Base-by-base conservation (phyloP, 1,284 basidiomycete species). In the Trichosporon sp. region DNA sequence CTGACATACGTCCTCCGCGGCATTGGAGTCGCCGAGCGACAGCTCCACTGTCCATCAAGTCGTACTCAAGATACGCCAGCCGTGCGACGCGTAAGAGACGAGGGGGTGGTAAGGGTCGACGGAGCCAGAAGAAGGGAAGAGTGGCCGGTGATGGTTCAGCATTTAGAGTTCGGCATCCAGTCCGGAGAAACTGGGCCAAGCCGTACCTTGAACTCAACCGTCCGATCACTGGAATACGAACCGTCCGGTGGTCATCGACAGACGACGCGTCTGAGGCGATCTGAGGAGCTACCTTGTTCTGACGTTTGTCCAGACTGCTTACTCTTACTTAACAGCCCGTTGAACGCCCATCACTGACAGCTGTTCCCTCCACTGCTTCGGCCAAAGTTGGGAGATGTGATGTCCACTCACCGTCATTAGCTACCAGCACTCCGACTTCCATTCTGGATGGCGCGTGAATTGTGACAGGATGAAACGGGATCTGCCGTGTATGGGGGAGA, bases 381-480 rank as follows among this genome's bases (percentile, higher is more conserved):
- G 43, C 16, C 16, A 10, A 37, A n/a, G 16, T 46, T 46, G 4
- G 43, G 7, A 46, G 16, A 46, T 8, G 43, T 5, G 12, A 59
- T 5, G 10, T 31, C 11, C 7, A 63, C 59, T 63, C 35, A 63
- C 59, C 59, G 59, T 63, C 59, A 63, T 63, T 63, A 7, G 59
- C 59, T 35, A 63, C 59, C 16, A 63, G 31, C 31, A 63, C 59
- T 4, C 59, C 59, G 16, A 63, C 59, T 19, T 63, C 31, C 59
- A 63, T 63, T 35, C 31, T 63, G 31, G 14, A 4, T n/a, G 32
- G 6, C 14, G 59, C 59, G 31, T n/a, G 59, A 63, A 63, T 37
- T 7, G 59, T 63, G 59, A 63, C 31, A 63, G 32, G 59, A n/a
- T 63, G 59, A 63, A 35, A 35, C 56, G 59, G 14, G 35, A 35